A percentile compares a stretch with the other conserved stretches of the same genome.
Evolutionary conservation across 2,329 filamentous ascomycete species (phyloP).

Genomic region (Didymella pomorum): DNA sequence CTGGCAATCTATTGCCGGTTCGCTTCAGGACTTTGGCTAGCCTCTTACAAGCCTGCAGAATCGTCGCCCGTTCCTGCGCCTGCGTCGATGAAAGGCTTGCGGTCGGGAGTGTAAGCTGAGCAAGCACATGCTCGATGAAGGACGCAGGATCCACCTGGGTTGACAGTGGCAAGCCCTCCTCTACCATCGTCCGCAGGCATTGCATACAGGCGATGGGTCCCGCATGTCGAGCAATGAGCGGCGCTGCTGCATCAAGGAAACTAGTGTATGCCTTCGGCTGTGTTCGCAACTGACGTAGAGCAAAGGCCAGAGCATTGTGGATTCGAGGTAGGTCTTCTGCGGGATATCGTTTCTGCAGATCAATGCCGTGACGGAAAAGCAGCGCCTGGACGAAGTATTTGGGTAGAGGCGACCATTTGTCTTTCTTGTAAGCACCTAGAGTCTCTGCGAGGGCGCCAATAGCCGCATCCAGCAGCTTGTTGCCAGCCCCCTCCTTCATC

Average conservation of each 20-base stretch:
- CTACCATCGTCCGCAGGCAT: constrained; percentile 24
- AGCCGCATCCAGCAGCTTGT: constrained; percentile 3
- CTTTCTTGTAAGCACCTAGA: background rate
- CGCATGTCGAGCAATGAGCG: constrained; percentile 21
- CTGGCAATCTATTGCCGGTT: constrained; percentile 10
- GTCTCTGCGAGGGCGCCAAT: background rate
- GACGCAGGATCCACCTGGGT: constrained; percentile 4
- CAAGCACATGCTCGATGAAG: background rate
- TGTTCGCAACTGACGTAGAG: constrained; percentile 23
- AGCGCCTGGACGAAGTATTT: constrained; percentile 5
- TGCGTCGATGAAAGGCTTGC: background rate
- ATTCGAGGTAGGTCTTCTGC: background rate
- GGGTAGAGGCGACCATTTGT: background rate
- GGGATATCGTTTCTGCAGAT: constrained; percentile 4
- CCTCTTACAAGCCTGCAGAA: constrained; percentile 17
- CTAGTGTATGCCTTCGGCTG: constrained; percentile 24
- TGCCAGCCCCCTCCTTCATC: background rate
- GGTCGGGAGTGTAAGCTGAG: background rate
- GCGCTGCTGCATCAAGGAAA: constrained; percentile 26
- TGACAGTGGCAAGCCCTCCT: constrained; percentile 13
- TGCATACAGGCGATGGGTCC: constrained; percentile 16
- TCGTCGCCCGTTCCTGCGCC: background rate
- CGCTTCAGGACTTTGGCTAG: constrained; percentile 18
- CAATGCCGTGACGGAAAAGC: constrained; percentile 7
- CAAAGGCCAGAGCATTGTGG: constrained; percentile 16